Percentiles rank a stretch among this genome's conserved stretches.
Conservation (phyloP, 2,329 filamentous ascomycete species). For the Verticillium tricorpus region DNA sequence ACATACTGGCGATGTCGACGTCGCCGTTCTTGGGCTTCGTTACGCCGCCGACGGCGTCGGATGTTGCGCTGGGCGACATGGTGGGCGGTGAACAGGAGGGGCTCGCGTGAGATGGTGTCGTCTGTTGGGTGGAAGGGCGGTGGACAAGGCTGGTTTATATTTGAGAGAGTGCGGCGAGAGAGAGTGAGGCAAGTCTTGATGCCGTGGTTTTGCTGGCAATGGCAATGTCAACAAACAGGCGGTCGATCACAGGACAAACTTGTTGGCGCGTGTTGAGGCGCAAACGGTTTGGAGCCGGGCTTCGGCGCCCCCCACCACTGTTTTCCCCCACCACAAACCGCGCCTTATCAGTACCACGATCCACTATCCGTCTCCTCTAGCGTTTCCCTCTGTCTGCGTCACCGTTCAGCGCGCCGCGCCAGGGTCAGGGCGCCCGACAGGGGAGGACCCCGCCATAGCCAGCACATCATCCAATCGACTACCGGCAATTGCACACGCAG, state of each 20-base stretch:
- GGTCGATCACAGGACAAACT: neutral
- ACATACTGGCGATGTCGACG: conserved; percentile 11
- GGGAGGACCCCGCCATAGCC: too few relatives aligned
- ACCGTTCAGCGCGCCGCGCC: neutral
- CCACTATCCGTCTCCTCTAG: neutral
- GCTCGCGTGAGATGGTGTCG: neutral
- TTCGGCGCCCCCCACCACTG: neutral
- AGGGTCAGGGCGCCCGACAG: neutral
- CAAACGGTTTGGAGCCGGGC: neutral
- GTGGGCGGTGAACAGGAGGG: neutral
- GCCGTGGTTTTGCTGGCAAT: neutral
- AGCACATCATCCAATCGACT: neutral
- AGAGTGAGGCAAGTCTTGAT: neutral
- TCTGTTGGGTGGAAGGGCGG: neutral
- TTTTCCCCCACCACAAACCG: too few relatives aligned
- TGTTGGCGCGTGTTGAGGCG: neutral
- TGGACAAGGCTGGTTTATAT: neutral
- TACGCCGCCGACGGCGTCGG: neutral
- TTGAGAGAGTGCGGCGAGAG: neutral
- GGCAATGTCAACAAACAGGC: neutral
- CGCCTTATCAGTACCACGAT: too few relatives aligned
- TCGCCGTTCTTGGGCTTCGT: neutral
- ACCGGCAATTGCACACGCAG: neutral
- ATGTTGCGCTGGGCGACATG: conserved; percentile 3
- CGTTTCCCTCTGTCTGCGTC: neutral